Evolutionary conservation across 768 basidiomycete genomes (phyloP), one percentile per base, ranked within the genome.

Genomic region (Neoboletus subvelutipes): DNA sequence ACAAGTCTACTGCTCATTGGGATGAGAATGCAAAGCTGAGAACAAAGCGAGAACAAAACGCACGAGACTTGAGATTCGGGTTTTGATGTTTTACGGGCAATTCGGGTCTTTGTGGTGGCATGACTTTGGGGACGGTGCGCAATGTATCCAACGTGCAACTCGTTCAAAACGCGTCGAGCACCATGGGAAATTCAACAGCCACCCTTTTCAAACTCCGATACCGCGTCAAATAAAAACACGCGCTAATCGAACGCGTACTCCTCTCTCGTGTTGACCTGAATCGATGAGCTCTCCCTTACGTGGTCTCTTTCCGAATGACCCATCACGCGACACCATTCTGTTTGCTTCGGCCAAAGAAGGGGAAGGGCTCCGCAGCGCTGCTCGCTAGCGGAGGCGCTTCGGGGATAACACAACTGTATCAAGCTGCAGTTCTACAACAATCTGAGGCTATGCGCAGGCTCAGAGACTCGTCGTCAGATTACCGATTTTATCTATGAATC

Each of bases 81-180:
- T 87, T 87, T 41, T 78, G 77, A 63, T 78, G 75, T 52, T 73
- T 75, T 36, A 73, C 42, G 5, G 85, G 85, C 11, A 85, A 73
- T n/a, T 78, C 71, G 40, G 84, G 84, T 64, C 84, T 73, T 52
- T 71, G 61, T 68, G 75, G 76, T 66, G 73, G 56, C 67, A 67
- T 68, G 46, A 22, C 26, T n/a, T n/a, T 40, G 43, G 18, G n/a
- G 26, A 20, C 41, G 36, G 36, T 5, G 41, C 46, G 36, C 17
- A 41, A 3, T 28, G 56, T 24, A 57, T 47, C 61, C 61, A 67
- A 67, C 67, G 59, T 60, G 52, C 61, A 56, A 51, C 54, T 65
- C 63, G 69, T 71, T 71, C 69, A 65, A 72, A 72, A 71, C 71
- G 70, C 70, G 70, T 70, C 69, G 46, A 47, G 29, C 22, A n/a